Base-by-base conservation (phyloP, 495 filamentous ascomycete species). In the Podospora fimiseda region DNA sequence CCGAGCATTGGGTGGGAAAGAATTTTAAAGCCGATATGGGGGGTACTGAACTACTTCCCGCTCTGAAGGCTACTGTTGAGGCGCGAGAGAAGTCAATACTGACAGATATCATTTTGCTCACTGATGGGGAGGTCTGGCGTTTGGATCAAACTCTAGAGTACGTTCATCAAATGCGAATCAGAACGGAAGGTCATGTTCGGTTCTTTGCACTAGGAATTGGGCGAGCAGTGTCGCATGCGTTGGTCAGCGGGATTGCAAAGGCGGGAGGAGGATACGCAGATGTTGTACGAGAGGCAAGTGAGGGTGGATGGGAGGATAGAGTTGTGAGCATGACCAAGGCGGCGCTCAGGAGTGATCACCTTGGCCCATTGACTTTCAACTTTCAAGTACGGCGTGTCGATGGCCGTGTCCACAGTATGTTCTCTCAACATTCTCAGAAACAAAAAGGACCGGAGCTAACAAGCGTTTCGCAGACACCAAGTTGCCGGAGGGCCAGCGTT, bases 151-250 rank as follows among this genome's bases (percentile, higher is more conserved):
- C 57, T 0, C 19, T 59, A 1, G 43, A 52, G 1, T 55, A 20
- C 48, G 45, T 59, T 16, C 18, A 55, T 7, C 22, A 48, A 27
- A 51, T 43, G 2, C 36, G 37, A 1, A 19, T 11, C 9, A n/a
- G 8, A 11, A 55, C 57, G 9, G 52, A 55, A 43, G 57, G 57
- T 0, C 52, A 43, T 2, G 43, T 59, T 13, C 57, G 57, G 1
- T 59, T 59, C 43, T 59, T 59, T 21, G 44, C 57, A 1, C 39
- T 59, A 1, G 57, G 57, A 2, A 59, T 59, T 18, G 57, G 52
- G 1, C 15, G 38, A 9, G 38, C 23, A 2, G 57, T 59, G n/a
- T 59, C 57, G 4, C 57, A 59, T 20, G 57, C 47, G 11, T 36
- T 59, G 41, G 57, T 59, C 2, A 48, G 55, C 7, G 57, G 57